Conservation (phyloP, 345 rosid genomes). For the Boechera stricta region DNA sequence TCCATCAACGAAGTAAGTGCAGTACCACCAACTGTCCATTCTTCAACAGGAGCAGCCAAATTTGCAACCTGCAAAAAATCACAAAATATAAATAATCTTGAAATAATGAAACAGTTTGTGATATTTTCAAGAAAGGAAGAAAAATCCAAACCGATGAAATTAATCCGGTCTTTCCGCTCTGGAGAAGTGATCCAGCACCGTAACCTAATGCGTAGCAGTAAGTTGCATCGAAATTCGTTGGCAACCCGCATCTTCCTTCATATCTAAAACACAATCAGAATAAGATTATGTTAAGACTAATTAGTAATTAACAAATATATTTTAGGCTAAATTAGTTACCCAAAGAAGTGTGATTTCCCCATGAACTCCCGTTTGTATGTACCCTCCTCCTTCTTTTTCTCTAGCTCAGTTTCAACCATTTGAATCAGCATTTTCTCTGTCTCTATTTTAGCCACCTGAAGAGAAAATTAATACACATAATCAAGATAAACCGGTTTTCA, state of each 20-base stretch:
- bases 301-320: not conserved
- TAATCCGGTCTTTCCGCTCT: slow-evolving; percentile 80
- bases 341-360: slow-evolving; percentile 96
- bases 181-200: slow-evolving; percentile 91
- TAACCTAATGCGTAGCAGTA: slow-evolving; percentile 96
- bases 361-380: slow-evolving; percentile 64
- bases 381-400: slow-evolving; percentile 80
- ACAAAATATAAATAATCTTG: slow-evolving; percentile 20
- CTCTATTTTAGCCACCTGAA: slow-evolving; percentile 93
- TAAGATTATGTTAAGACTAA: slow-evolving; percentile 10
- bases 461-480: not conserved
- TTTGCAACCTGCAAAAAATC: slow-evolving; percentile 73
- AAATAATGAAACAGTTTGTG: slow-evolving; percentile 11
- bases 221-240: slow-evolving; percentile 89
- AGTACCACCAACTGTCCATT: slow-evolving; percentile 96
- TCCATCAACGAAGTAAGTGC: slow-evolving; percentile 94
- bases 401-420: slow-evolving; percentile 95
- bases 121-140: slow-evolving; percentile 15
- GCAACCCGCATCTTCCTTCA: slow-evolving; percentile 97
- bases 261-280: slow-evolving; percentile 55
- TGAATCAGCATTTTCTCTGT: slow-evolving; percentile 99
- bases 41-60: slow-evolving; percentile 80
- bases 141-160: slow-evolving; percentile 74
- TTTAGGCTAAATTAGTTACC: slow-evolving; percentile 53
- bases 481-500: slow-evolving; percentile 2